Evolutionary conservation across 306 rosid genomes (phyloP), one percentile per base, ranked within the genome.

Genomic region (Inga leiocalycina): DNA sequence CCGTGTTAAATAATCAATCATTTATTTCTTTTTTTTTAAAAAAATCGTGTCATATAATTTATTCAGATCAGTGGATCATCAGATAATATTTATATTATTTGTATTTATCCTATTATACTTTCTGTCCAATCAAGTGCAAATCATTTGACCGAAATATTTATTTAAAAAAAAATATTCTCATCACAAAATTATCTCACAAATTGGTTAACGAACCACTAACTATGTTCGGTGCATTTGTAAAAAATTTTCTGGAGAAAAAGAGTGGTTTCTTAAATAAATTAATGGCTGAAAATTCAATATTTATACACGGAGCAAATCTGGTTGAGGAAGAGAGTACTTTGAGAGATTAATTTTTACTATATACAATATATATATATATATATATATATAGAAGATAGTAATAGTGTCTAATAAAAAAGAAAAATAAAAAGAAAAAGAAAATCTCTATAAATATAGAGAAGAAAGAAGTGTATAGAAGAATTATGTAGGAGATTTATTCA

Each of bases 1-100:
- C 62, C 56, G 85, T 81, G 74, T 82, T 86, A 56, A 80, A 13
- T 10, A 37, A 39, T 35, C 39, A 65, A 65, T 39, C 22, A 37
- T 8, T 41, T 37, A 3, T 37, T 39, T 68, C 0, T 62, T 68
- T 17, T 2, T 19, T 54, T 54, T n/a, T 3, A 45, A 44, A 10
- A 45, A 45, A 49, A 13, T 13, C 8, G 1, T 14, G 8, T n/a
- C 2, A 5, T 17, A 5, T 52, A 52, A 16, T 56, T 4, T 2
- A 62, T 11, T 24, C 37, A 56, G 30, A 56, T 64, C 16, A 39
- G 43, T 39, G 43, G 43, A 39, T 39, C 43, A 39, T 39, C 43
- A 30, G 41, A 11, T 14, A 30, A 34, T 30, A 32, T 32, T 14
- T 64, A 30, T 6, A 8, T 39, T 17, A 37, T 37, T 20, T 69